A percentile compares a stretch with the other conserved stretches of the same genome.
Conservation (phyloP, 805 yeast genomes). For the Maudiozyma pseudohumilis region DNA sequence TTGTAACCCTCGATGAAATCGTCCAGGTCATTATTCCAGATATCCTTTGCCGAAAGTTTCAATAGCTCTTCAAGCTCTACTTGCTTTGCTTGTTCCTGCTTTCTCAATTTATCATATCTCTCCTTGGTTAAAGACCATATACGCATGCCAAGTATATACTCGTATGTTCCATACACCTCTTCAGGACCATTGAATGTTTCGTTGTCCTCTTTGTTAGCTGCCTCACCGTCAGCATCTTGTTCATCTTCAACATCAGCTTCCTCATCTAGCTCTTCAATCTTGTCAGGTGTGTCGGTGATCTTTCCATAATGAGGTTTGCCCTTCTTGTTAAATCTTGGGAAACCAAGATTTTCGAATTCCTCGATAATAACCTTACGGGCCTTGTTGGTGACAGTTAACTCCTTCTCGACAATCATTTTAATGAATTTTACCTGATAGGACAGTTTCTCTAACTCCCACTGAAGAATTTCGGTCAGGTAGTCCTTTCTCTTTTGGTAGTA, state of each 20-base stretch:
- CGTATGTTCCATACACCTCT: constrained; percentile 58
- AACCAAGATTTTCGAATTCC: constrained; percentile 52
- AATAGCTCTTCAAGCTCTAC: constrained; percentile 57
- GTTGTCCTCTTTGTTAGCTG: constrained; percentile 29
- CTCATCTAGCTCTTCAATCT: constrained; percentile 6
- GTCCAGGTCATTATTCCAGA: constrained; percentile 81
- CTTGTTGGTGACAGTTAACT: constrained; percentile 64
- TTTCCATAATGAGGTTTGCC: constrained; percentile 52
- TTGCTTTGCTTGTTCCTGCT: constrained; percentile 65
- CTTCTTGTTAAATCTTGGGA: constrained; percentile 65
- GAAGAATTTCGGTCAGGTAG: constrained; percentile 53
- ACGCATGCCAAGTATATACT: constrained; percentile 84
- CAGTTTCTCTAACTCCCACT: constrained; percentile 65
- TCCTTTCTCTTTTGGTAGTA: constrained; percentile 89
- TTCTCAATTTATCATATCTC: constrained; percentile 69
- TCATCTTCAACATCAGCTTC: constrained; percentile 26
- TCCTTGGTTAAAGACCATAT: constrained; percentile 90
- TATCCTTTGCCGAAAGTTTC: constrained; percentile 66
- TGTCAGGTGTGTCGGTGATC: constrained; percentile 10
- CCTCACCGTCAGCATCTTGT: constrained; percentile 33
- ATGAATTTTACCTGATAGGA: constrained; percentile 84
- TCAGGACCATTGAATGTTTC: constrained; percentile 34
- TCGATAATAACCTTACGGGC: constrained; percentile 54
- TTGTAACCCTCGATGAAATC: constrained; percentile 59
- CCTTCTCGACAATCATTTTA: constrained; percentile 74